Base-by-base conservation (phyloP, 2,329 filamentous ascomycete genomes). In the Myriosclerotinia scirpicola region DNA sequence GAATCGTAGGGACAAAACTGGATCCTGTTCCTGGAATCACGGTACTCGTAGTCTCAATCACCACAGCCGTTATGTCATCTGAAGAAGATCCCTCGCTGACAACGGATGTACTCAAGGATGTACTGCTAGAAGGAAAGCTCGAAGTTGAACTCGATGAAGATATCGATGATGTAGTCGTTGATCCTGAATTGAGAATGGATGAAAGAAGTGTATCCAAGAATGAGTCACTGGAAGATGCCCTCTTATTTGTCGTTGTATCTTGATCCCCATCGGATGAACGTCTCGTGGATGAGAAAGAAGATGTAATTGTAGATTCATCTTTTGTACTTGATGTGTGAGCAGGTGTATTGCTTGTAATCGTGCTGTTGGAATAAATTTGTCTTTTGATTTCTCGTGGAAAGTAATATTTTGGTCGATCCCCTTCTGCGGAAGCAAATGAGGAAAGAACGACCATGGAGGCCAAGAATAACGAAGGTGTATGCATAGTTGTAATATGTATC, bases 311-410 rank as follows among this genome's bases (percentile, higher is more conserved):
- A 4, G 69, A 40, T 48, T 64, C 14, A 30, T 67, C 66, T 34
- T 69, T 54, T 4, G 70, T 64, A 7, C 26, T 14, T 22, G 54
- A 30, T 12, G 71, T 70, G 40, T 63, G 44, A 20, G 54, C 46
- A 22, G 70, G 46, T 20, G 71, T 59, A 17, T 66, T 62, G 36
- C 52, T 70, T 12, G 69, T 71, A 36, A 69, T 67, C 15, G 72
- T 72, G 20, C 70, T 69, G 40, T 75, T 75, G 2, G 66, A 69
- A 69, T 64, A 72, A 64, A 81, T 78, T 67, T 83, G 78, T 65
- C 84, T 81, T 77, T 83, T 86, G 72, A 87, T 79, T 54, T 85
- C 80, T 66, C 82, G 80, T 15, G 85, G 85, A 69, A 83, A 87
- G 75, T 86, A 87, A 73, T 85, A 84, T 73, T 80, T 81, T 22